phyloP scores from a whole-genome alignment of 192 early-diverging fungal genomes.

The Cladochytrium replicatum region DNA sequence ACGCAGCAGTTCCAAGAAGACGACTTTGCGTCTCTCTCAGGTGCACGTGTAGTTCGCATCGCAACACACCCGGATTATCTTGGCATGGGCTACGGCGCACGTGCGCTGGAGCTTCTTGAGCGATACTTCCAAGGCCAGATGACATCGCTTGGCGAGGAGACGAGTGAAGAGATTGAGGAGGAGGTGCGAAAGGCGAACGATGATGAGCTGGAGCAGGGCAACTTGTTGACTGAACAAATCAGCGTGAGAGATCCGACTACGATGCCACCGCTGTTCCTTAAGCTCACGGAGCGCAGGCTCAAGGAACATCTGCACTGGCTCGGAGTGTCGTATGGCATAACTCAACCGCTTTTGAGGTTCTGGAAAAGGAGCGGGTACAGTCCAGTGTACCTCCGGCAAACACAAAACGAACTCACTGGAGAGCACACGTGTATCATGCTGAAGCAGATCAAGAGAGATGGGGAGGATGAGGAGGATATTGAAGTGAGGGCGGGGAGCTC shows the following conservation, averaged over 20 bases:
- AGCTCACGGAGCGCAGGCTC: constrained; percentile 66
- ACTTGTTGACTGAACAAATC: constrained; percentile 57
- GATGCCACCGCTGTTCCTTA: constrained; percentile 88
- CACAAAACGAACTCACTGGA: constrained; percentile 91
- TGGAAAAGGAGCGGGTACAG: constrained; percentile 87
- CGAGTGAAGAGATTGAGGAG: constrained; percentile 7
- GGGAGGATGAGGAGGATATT: constrained; percentile 27
- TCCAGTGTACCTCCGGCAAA: constrained; percentile 95
- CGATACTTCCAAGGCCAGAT: constrained; percentile 80
- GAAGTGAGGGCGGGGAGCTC: constrained; percentile 23
- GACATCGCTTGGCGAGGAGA: constrained; percentile 47
- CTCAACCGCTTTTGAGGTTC: constrained; percentile 82
- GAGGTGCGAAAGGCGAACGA: constrained; percentile 25
- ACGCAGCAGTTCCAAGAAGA: constrained; percentile 91
- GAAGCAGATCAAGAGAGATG: constrained; percentile 50
- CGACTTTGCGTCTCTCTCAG: constrained; percentile 89
- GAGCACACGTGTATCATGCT: constrained; percentile 98
- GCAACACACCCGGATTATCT: constrained; percentile 96
- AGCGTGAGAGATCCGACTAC: constrained; percentile 73
- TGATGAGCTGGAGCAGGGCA: constrained; percentile 33
- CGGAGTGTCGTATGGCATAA: constrained; percentile 93
- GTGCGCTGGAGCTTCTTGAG: constrained; percentile 78
- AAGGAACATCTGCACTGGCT: constrained; percentile 79
- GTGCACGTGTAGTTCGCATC: constrained; percentile 93
- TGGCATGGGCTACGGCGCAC: constrained; percentile 92